Base-by-base conservation (phyloP, 805 yeast genomes). In the Pichia cabralensis region DNA sequence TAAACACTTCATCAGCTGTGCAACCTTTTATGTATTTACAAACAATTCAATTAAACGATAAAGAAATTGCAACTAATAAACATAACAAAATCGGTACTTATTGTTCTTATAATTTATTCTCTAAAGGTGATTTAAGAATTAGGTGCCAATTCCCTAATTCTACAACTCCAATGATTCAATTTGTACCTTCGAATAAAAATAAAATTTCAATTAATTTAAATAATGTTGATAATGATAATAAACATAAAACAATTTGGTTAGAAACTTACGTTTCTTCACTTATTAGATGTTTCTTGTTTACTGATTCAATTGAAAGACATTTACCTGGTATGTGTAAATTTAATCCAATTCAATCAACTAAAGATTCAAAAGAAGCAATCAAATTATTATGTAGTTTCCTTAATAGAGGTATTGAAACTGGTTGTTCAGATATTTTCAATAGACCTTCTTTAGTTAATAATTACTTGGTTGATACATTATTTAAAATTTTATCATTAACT, bases 41-140 rank as follows among this genome's bases (percentile, higher is more conserved):
- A 33, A 70, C 75, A 3, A 46, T 54, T 7, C 55, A 52, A 36
- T 42, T 67, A 19, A 72, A 69, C 38, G 55, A 50, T 32, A 43
- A 42, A 31, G 30, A 35, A 6, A 25, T 39, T 11, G 50, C 53
- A 22, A 47, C 50, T 13, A 49, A 37, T 42, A 57, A 46, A 40
- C 59, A 53, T 33, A 53, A 55, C 4, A 43, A 43, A 20, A 40
- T 69, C 30, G 69, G 69, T 16, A 76, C 84, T 0, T 75, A 66
- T 43, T 79, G 85, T 53, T 57, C 76, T 12, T 84, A 76, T 60
- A 88, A 92, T 55, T 67, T 79, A 14, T 83, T 92, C 48, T 62
- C 75, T 25, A 69, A 68, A 36, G 69, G 79, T 5, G 98, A 89
- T 53, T 60, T 88, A 26, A 65, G 96, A 15, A 74, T 85, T 46